phyloP scores from a whole-genome alignment of 352 stramenopile species.

The Blastocystis sp. region DNA sequence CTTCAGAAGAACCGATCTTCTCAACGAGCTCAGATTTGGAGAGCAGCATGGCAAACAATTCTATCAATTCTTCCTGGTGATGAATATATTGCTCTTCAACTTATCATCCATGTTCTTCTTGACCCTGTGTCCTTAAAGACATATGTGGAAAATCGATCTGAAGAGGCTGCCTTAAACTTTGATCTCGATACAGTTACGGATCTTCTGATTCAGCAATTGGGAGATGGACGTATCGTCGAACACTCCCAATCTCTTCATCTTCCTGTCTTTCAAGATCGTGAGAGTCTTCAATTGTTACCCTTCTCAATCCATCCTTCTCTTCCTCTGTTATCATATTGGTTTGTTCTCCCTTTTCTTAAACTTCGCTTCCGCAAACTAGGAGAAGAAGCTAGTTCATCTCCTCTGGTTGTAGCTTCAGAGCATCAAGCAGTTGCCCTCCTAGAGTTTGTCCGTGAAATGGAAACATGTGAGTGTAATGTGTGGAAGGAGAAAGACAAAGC shows the following conservation, averaged over 20 bases:
- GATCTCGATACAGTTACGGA: constrained; percentile 27
- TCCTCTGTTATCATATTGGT: constrained; percentile 30
- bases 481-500: background rate
- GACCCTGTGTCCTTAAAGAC: background rate
- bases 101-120: constrained; percentile 18
- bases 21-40: background rate
- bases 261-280: background rate
- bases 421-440: background rate
- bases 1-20: background rate
- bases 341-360: constrained; percentile 20
- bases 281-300: background rate
- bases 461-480: background rate
- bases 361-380: constrained; percentile 8
- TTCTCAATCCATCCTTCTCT: constrained; percentile 1
- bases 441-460: constrained; percentile 4
- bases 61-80: background rate
- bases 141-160: background rate
- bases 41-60: background rate
- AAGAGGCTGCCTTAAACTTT: background rate
- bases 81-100: constrained; percentile 14
- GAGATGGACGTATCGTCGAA: background rate
- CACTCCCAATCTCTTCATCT: background rate
- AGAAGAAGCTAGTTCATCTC: background rate
- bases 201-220: constrained; percentile 3
- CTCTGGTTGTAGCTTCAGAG: background rate